Evolutionary conservation across 176 grass and related monocot genomes (phyloP).

Genomic region (Calamus simplicifolius): DNA sequence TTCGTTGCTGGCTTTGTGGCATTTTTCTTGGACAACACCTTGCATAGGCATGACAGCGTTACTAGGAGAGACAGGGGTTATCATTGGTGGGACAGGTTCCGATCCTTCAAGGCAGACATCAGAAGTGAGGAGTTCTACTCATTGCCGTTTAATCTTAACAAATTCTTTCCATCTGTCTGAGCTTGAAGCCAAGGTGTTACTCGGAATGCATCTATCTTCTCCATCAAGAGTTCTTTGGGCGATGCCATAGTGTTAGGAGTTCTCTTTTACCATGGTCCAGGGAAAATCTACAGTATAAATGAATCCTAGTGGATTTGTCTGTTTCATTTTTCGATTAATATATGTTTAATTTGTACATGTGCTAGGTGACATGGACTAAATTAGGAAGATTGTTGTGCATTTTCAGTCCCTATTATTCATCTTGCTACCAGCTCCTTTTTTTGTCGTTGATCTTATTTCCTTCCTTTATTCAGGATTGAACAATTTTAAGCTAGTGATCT

Average conservation of each 20-base stretch:
- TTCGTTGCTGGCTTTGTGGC: slow-evolving; percentile 81
- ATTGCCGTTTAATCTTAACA: slow-evolving; percentile 90
- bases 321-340: background rate
- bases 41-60: slow-evolving; percentile 40
- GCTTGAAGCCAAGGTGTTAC: slow-evolving; percentile 16
- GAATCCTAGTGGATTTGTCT: background rate
- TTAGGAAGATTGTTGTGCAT: background rate
- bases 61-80: slow-evolving; percentile 77
- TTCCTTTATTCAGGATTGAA: too few species aligned
- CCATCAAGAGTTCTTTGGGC: slow-evolving; percentile 24
- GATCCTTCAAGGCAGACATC: slow-evolving; percentile 66
- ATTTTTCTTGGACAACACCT: slow-evolving; percentile 83
- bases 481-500: too few species aligned
- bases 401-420: too few species aligned
- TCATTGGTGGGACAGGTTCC: slow-evolving; percentile 94
- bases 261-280: slow-evolving; percentile 1
- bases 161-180: slow-evolving; percentile 97
- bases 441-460: too few species aligned
- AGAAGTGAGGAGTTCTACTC: slow-evolving; percentile 93
- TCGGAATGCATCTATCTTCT: slow-evolving; percentile 9
- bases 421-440: too few species aligned
- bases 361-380: background rate
- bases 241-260: slow-evolving; percentile 20
- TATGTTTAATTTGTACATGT: slow-evolving; percentile 3
- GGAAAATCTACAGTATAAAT: background rate